These are phyloP conservation scores for Neofusicoccum cordaticola DNA, from an alignment of 2,329 filamentous ascomycete species.

Conservation along the genomic window DNA sequence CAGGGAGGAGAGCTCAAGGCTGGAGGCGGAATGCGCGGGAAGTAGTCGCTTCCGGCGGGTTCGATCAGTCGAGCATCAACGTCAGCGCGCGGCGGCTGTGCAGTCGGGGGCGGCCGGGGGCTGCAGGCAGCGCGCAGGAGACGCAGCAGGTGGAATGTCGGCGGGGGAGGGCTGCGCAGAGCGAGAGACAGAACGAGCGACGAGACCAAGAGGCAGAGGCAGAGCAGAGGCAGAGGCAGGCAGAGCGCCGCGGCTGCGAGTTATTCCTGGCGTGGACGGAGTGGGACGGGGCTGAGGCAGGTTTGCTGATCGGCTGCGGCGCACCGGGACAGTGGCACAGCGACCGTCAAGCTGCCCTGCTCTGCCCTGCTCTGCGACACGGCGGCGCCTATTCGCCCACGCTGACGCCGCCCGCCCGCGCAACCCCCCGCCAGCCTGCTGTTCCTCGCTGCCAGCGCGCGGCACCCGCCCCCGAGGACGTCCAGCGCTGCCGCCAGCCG, in stretches of 20 bases:
- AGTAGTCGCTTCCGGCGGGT: slow-evolving; percentile 11
- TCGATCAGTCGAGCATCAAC: slow-evolving; percentile 17
- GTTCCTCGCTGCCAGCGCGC: no score
- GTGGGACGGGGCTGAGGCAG: slow-evolving; percentile 15
- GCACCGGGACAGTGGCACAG: not conserved
- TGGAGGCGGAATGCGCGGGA: slow-evolving; percentile 15
- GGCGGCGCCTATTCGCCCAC: not conserved
- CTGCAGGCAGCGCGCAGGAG: not conserved
- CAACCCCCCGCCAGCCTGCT: no score
- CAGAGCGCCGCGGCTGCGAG: slow-evolving; percentile 9
- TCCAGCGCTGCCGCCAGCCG: no score
- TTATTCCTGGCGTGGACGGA: slow-evolving; percentile 6
- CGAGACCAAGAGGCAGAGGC: not conserved
- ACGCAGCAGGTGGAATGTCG: not conserved
- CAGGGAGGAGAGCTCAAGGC: slow-evolving; percentile 2
- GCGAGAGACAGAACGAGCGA: not conserved
- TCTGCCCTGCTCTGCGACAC: not conserved
- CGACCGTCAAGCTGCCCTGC: not conserved
- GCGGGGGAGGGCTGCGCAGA: not conserved
- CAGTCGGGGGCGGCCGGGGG: not conserved
- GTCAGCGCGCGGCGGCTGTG: slow-evolving; percentile 13
- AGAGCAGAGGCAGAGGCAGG: not conserved
- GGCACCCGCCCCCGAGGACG: not conserved
- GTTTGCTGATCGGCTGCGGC: slow-evolving; percentile 12
- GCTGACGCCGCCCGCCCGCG: not conserved